Percentiles rank a stretch among this genome's conserved stretches.
Conservation (phyloP, 2,329 filamentous ascomycete species). For the Teratosphaeria pseudoeucalypti region DNA sequence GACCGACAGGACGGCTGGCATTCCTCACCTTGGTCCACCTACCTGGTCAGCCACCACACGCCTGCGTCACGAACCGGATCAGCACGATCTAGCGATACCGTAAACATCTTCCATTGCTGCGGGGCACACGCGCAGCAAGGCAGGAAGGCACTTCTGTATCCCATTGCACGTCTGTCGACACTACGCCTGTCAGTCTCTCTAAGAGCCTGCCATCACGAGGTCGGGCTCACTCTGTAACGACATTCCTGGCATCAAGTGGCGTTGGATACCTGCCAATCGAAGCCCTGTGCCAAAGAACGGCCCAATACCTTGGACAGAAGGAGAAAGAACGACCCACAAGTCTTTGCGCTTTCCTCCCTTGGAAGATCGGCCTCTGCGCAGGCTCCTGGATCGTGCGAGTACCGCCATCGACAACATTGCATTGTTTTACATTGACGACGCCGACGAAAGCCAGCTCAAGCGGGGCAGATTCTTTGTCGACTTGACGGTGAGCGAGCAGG, state of each 20-base stretch:
- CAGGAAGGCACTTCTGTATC: background rate
- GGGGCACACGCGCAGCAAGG: background rate
- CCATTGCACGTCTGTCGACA: background rate
- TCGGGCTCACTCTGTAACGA: slow-evolving; percentile 5
- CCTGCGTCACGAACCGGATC: slow-evolving; percentile 13
- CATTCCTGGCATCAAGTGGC: slow-evolving; percentile 2
- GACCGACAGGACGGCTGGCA: slow-evolving; percentile 17
- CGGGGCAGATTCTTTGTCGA: slow-evolving; percentile 12
- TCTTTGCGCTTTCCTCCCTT: background rate
- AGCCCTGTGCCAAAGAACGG: background rate
- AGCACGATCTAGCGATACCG: slow-evolving; percentile 6
- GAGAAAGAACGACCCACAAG: background rate
- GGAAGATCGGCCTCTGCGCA: background rate
- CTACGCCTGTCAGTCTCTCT: background rate
- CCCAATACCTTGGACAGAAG: background rate
- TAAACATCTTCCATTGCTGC: background rate
- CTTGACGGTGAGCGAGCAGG: slow-evolving; percentile 7
- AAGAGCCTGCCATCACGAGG: slow-evolving; percentile 1
- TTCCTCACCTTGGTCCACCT: slow-evolving; percentile 18
- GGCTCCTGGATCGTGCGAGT: background rate
- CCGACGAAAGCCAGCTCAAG: slow-evolving; percentile 6
- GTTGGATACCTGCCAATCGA: background rate
- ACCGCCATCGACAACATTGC: background rate
- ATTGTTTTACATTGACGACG: slow-evolving; percentile 14
- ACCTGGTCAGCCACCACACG: slow-evolving; percentile 19